Conservation (phyloP, 352 stramenopile species). For the Aphanomyces cochlioides region DNA sequence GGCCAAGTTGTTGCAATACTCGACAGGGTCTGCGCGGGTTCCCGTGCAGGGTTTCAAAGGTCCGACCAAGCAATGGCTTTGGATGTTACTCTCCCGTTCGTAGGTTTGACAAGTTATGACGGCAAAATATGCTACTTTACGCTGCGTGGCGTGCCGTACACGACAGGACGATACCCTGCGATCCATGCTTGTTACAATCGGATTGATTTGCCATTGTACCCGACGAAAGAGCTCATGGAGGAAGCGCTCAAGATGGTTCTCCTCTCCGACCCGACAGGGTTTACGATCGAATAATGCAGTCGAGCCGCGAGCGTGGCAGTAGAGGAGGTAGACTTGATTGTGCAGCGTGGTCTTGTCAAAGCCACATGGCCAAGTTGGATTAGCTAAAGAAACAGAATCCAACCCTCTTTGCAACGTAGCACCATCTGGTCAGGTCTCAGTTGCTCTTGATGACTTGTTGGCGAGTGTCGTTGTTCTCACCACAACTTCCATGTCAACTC, state of each 20-base stretch:
- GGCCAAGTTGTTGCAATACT: conserved; percentile 96
- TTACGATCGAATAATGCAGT: conserved; percentile 16
- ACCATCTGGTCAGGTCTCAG: too few species aligned
- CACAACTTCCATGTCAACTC: too few species aligned
- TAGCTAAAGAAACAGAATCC: too few species aligned
- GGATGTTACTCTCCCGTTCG: not conserved
- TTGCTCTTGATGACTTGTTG: too few species aligned
- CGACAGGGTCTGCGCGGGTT: conserved; percentile 95
- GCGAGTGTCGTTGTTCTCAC: too few species aligned
- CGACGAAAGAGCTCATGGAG: conserved; percentile 62
- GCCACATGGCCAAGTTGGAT: too few species aligned
- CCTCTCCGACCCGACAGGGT: conserved; percentile 23
- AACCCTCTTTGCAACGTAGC: too few species aligned
- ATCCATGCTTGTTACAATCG: conserved; percentile 75
- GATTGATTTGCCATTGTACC: conserved; percentile 93
- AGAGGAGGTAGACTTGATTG: too few species aligned
- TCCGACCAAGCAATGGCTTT: not conserved
- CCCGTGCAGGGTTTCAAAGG: conserved; percentile 71
- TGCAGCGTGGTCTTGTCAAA: too few species aligned
- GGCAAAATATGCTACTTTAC: conserved; percentile 73
- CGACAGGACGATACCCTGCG: conserved; percentile 3
- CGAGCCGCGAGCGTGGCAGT: too few species aligned
- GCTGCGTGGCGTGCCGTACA: conserved; percentile 41
- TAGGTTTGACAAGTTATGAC: conserved; percentile 74
- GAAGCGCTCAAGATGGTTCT: conserved; percentile 47